Percentiles rank a stretch among this genome's conserved stretches.
Evolutionary conservation across 2,329 filamentous ascomycete genomes (phyloP).

Genomic region (Aureobasidium melanogenum): DNA sequence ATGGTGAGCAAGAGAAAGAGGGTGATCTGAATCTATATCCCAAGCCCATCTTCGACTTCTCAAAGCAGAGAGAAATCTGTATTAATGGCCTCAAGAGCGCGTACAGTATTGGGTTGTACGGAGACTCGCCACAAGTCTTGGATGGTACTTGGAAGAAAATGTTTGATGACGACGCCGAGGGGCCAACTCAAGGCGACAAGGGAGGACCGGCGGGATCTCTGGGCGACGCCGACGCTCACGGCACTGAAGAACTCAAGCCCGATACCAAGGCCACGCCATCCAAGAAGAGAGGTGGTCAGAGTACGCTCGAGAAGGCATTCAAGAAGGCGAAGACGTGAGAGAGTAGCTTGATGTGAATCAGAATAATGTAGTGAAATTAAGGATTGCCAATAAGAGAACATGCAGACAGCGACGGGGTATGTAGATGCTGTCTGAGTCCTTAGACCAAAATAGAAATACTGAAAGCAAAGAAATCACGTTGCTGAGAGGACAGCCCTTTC

Average conservation of each 20-base stretch:
- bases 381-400: not conserved
- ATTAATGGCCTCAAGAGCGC: conserved; percentile 62
- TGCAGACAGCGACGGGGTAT: conserved; percentile 6
- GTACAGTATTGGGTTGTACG: conserved; percentile 56
- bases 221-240: conserved; percentile 14
- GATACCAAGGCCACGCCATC: not conserved
- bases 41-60: conserved; percentile 71
- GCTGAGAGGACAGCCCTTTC: not conserved
- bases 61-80: conserved; percentile 52
- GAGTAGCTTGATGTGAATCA: not conserved
- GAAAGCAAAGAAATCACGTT: not conserved
- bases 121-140: conserved; percentile 52
- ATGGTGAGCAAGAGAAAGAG: conserved; percentile 33
- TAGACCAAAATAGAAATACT: not conserved
- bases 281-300: conserved; percentile 21
- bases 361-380: not conserved
- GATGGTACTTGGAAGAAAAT: conserved; percentile 50
- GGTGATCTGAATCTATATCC: conserved; percentile 50
- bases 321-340: conserved; percentile 21
- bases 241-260: not conserved
- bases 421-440: not conserved
- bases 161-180: conserved; percentile 40
- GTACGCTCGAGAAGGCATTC: conserved; percentile 24
- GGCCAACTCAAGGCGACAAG: conserved; percentile 32
- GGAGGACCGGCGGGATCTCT: conserved; percentile 33